Percentiles rank a stretch among this genome's conserved stretches.
phyloP scores from a whole-genome alignment of 305 asterid species.

The Fraxinus floribunda region DNA sequence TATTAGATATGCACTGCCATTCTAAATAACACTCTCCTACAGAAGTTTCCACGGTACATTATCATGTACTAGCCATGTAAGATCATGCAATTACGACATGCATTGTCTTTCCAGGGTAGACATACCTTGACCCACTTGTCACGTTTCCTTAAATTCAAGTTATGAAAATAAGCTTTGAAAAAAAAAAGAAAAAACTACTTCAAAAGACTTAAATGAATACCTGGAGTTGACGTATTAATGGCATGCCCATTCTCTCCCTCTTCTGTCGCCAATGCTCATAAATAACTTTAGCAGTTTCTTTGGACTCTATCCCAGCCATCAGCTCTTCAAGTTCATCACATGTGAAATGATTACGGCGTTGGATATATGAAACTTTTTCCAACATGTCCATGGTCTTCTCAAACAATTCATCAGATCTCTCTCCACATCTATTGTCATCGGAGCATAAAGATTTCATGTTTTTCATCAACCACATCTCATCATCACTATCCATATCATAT shows the following conservation, averaged over 20 bases:
- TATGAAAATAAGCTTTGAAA: too few relatives aligned
- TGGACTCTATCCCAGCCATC: constrained; percentile 49
- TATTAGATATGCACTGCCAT: neutral
- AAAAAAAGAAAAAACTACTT: too few relatives aligned
- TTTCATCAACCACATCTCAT: constrained; percentile 68
- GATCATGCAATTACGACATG: too few relatives aligned
- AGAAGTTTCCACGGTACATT: neutral
- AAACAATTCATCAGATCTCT: constrained; percentile 65
- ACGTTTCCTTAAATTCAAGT: too few relatives aligned
- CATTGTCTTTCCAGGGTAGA: too few relatives aligned
- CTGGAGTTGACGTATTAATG: constrained; percentile 92
- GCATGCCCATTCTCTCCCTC: constrained; percentile 75
- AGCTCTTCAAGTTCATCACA: constrained; percentile 70
- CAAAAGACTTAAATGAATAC: constrained; percentile 30
- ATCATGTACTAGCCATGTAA: neutral
- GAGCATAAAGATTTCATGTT: constrained; percentile 32
- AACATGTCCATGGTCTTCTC: constrained; percentile 76
- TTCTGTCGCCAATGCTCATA: constrained; percentile 77
- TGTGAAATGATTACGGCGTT: constrained; percentile 56
- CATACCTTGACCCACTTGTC: too few relatives aligned
- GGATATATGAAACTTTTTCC: constrained; percentile 76
- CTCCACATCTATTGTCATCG: constrained; percentile 38
- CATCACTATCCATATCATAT: constrained; percentile 96
- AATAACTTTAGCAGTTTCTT: constrained; percentile 50
- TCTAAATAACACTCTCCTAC: neutral